Base-by-base conservation (phyloP, 352 stramenopile genomes). In the Saprolegnia parasitica region DNA sequence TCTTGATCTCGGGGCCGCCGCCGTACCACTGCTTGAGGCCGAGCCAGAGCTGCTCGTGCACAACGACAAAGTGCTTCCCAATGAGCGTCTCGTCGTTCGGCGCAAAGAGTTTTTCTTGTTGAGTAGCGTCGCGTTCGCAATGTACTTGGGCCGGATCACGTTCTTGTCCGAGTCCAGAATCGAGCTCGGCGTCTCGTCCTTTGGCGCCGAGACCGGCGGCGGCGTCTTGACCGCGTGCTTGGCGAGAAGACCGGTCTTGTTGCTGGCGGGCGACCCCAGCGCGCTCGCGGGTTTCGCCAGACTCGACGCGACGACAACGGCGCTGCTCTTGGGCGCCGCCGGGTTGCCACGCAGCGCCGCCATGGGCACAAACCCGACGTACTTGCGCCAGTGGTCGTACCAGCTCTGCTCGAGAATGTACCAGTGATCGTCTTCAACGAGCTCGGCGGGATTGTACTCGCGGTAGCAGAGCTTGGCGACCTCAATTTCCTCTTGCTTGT, bases 1-100 rank as follows among this genome's bases (percentile, higher is more conserved):
- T 81, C 54, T 84, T 81, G 61, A 98, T 83, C 64, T 93, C 80
- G 0, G 93, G 93, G 0, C 89, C 91, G 26, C 90, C 93, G 40
- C 89, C 87, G 70, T 98, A 98, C 93, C 93, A 98, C 10, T 88
- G 65, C 65, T 97, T 94, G 6, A 97, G 76, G 32, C 83, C 88
- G 72, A 94, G 89, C 88, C 87, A 98, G 10, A 97, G 77, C 60
- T 89, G 83, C 67, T 94, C 87, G 24, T 78, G 82, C 29, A 98
- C 83, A 5, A 97, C 81, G 23, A 94, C 78, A 71, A 91, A 96
- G 65, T 97, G 87, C 37, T 88, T 87, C 0, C 81, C 85, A 9
- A 83, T 56, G 58, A 90, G 88, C 71, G 93, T 88, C 35, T 94
- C 84, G 11, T 93, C 87, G 4, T 78, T 72, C 20, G 79, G 73